Percentiles rank a stretch among this genome's conserved stretches.
Evolutionary conservation across 2,329 filamentous ascomycete species (phyloP).

Genomic region (Lecanoromycetidae sp.): DNA sequence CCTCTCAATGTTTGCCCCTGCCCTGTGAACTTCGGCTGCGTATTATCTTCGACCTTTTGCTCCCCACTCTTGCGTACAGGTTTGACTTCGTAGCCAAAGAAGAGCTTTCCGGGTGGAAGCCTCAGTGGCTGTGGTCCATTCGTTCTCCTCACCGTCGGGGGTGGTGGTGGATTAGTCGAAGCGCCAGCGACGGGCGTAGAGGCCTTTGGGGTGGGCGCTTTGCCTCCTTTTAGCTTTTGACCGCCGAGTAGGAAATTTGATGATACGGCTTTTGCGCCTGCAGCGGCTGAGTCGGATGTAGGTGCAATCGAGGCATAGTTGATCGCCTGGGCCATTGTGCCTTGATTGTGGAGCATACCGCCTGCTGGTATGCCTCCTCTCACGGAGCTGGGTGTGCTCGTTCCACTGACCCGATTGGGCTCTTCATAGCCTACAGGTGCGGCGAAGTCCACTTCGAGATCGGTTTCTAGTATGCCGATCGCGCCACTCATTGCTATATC

Average conservation of each 20-base stretch:
- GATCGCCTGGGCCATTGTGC: constrained; percentile 95
- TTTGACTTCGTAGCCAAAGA: constrained; percentile 91
- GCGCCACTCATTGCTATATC: constrained; percentile 67
- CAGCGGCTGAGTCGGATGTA: constrained; percentile 52
- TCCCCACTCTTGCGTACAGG: constrained; percentile 66
- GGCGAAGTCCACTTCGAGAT: constrained; percentile 92
- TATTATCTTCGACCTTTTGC: constrained; percentile 48
- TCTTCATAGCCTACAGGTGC: constrained; percentile 90
- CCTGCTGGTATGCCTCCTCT: constrained; percentile 54
- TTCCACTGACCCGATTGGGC: constrained; percentile 65
- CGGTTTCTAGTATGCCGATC: constrained; percentile 88
- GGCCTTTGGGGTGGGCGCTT: constrained; percentile 59
- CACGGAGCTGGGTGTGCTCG: constrained; percentile 64
- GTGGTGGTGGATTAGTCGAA: constrained; percentile 32
- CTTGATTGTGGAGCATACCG: constrained; percentile 68
- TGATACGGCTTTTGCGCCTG: constrained; percentile 49
- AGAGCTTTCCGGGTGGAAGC: constrained; percentile 77
- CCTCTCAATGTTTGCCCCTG: constrained; percentile 68
- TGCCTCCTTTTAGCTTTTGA: constrained; percentile 65
- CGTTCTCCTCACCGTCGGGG: constrained; percentile 35
- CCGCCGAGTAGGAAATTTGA: constrained; percentile 73
- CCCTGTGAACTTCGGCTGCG: constrained; percentile 66
- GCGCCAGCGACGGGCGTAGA: constrained; percentile 57
- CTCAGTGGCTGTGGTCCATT: constrained; percentile 81
- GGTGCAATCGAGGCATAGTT: constrained; percentile 89